A percentile compares a stretch with the other conserved stretches of the same genome.
Evolutionary conservation across 805 yeast genomes (phyloP).

Genomic region (Lipomyces sp.): DNA sequence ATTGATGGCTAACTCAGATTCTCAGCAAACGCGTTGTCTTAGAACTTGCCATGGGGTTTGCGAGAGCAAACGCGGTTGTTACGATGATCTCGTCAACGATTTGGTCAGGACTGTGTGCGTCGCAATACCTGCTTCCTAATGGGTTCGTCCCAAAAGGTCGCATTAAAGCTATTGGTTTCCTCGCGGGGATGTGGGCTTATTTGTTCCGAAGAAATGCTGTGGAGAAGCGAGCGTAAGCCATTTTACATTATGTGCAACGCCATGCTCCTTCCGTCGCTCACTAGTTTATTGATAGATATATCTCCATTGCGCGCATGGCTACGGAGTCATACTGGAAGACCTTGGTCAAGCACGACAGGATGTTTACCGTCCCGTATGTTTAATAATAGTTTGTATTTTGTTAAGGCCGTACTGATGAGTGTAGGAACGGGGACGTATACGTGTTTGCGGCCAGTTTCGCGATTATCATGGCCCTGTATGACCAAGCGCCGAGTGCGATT

Average conservation of each 20-base stretch:
- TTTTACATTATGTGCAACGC: not conserved
- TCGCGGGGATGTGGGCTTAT: constrained; percentile 44
- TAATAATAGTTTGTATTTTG: not conserved
- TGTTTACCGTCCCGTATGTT: constrained; percentile 31
- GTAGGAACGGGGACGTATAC: constrained; percentile 34
- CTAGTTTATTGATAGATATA: constrained; percentile 1
- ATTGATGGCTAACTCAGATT: not conserved
- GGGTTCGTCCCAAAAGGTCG: constrained; percentile 35
- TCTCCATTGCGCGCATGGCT: constrained; percentile 37
- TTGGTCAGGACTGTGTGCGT: constrained; percentile 42
- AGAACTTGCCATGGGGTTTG: not conserved
- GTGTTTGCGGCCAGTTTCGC: constrained; percentile 39
- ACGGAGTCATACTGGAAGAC: constrained; percentile 39
- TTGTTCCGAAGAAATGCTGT: constrained; percentile 38
- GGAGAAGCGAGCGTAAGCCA: constrained; percentile 29
- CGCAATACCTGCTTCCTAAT: constrained; percentile 37
- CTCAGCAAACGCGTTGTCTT: too few species aligned
- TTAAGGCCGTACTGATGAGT: too few species aligned
- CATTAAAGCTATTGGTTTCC: constrained; percentile 41
- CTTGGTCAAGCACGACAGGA: constrained; percentile 32
- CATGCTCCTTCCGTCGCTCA: not conserved
- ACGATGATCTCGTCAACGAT: constrained; percentile 40
- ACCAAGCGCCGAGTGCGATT: constrained; percentile 34
- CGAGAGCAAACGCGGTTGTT: constrained; percentile 37
- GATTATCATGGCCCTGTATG: constrained; percentile 35